Evolutionary conservation across 495 filamentous ascomycete species (phyloP), one percentile per base, ranked within the genome.

Genomic region (Pseudevernia furfuracea): DNA sequence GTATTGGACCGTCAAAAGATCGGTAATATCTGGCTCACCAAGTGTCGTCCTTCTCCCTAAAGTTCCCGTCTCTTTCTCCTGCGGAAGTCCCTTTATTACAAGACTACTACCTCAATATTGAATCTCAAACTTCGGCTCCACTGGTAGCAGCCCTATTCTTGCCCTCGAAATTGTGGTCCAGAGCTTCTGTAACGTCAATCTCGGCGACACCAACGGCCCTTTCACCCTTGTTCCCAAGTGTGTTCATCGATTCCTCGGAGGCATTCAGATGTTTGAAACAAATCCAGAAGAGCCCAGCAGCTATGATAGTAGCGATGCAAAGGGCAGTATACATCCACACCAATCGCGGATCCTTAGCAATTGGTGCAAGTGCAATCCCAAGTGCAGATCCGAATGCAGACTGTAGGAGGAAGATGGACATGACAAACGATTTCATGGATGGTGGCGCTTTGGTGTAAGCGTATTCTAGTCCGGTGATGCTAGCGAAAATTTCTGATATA

Each of bases 371-470:
- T 9, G 76, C 78, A 36, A 81, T 73, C 10, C 76, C 79, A 49
- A 81, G 62, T 19, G 72, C 70, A 6, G 71, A 70, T 14, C 75
- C 78, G 32, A 80, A 69, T 1, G 76, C 76, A 5, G 75, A 74
- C 43, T 73, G 76, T 10, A 79, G 66, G 28, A 74, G 68, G 53
- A 68, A 74, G 23, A 77, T 66, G 1, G 74, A 69, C 65, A 76
- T 77, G 19, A 79, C 73, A 23, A 80, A 65, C 1, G 74, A 73
- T 63, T 81, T 68, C 87, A 92, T 90, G 73, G 87, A 90, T 66
- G 78, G 80, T 10, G 90, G 90, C 1, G 90, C 89, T 75, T 92
- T 90, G 69, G 85, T 88, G 72, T 85, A 91, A 8, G 89, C 90
- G 64, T 92, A 91, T 71, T 88, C 85, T 9, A 87, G 77, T 1